These are phyloP conservation scores for Astrephomene gubernaculifera DNA, from an alignment of 139 green algal genomes.

Conservation along the genomic window DNA sequence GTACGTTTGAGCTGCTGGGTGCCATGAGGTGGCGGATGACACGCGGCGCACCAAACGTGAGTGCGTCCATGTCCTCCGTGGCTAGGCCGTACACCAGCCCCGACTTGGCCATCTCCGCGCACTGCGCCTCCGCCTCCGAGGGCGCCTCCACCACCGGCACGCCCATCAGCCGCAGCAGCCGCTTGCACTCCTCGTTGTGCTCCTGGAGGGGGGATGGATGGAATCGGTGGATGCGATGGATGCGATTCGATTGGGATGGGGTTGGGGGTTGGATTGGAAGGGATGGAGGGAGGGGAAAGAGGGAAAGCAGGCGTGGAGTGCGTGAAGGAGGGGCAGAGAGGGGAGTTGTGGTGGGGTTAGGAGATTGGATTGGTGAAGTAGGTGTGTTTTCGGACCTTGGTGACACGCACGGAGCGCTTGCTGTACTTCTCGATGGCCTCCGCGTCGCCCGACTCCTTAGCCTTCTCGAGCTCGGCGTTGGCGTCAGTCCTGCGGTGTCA, in stretches of 20 bases:
- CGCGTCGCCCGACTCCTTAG: conserved; percentile 84
- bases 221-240: too few relatives aligned
- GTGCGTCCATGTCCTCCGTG: conserved; percentile 98
- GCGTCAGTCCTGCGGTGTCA: conserved; percentile 59
- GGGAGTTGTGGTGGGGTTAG: neutral
- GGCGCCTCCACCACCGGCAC: conserved; percentile 91
- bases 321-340: neutral
- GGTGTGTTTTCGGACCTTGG: conserved; percentile 42
- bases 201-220: conserved; percentile 58
- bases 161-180: conserved; percentile 94
- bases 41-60: conserved; percentile 92
- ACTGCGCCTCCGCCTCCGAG: conserved; percentile 92
- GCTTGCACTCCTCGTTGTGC: conserved; percentile 97
- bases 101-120: conserved; percentile 61
- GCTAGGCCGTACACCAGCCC: conserved; percentile 90
- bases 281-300: too few relatives aligned
- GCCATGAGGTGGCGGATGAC: conserved; percentile 95
- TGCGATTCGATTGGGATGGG: too few relatives aligned
- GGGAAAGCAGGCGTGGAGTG: neutral
- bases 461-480: conserved; percentile 67
- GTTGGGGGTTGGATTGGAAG: too few relatives aligned
- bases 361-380: too few relatives aligned
- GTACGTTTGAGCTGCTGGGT: conserved; percentile 63
- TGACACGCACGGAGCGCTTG: conserved; percentile 90
- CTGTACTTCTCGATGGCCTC: conserved; percentile 96